phyloP scores from a whole-genome alignment of 2,329 filamentous ascomycete genomes.

The Cladophialophora immunda region DNA sequence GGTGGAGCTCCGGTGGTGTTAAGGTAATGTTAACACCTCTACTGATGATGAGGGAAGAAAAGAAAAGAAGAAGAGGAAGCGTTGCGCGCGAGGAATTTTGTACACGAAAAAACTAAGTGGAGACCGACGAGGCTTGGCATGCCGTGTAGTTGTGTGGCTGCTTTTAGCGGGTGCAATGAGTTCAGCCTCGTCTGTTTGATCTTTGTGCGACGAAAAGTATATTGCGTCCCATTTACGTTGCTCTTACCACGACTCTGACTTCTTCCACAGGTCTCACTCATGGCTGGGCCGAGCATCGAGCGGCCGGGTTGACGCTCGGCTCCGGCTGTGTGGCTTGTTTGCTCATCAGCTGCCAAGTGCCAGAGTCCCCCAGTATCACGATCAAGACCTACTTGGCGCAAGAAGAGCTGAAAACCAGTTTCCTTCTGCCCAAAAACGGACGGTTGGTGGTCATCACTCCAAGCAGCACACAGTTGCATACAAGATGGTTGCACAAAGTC shows the following conservation, averaged over 20 bases:
- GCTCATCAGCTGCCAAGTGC: constrained; percentile 16
- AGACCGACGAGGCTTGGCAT: neutral
- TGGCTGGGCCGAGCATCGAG: neutral
- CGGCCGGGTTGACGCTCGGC: neutral
- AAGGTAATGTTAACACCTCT: constrained; percentile 60
- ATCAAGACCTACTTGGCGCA: neutral
- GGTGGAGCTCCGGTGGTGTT: constrained; percentile 58
- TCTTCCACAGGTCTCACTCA: neutral
- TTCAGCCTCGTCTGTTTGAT: constrained; percentile 1
- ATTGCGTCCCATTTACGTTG: neutral
- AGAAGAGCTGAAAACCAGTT: neutral
- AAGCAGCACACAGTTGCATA: neutral
- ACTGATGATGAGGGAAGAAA: constrained; percentile 58
- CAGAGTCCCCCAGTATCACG: neutral
- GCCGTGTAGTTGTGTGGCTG: constrained; percentile 4
- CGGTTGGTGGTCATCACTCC: neutral
- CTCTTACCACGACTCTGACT: neutral
- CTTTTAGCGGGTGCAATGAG: neutral
- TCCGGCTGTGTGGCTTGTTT: constrained; percentile 1
- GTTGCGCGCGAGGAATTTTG: constrained; percentile 23
- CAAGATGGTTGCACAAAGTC: neutral
- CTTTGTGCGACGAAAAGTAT: neutral
- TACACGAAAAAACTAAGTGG: constrained; percentile 10
- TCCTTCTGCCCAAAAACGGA: constrained; percentile 2
- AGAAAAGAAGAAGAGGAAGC: constrained; percentile 45